Percentiles rank a stretch among this genome's conserved stretches.
These are phyloP conservation scores for Monilinia laxa DNA, from an alignment of 2,329 filamentous ascomycete species.

Conservation along the genomic window DNA sequence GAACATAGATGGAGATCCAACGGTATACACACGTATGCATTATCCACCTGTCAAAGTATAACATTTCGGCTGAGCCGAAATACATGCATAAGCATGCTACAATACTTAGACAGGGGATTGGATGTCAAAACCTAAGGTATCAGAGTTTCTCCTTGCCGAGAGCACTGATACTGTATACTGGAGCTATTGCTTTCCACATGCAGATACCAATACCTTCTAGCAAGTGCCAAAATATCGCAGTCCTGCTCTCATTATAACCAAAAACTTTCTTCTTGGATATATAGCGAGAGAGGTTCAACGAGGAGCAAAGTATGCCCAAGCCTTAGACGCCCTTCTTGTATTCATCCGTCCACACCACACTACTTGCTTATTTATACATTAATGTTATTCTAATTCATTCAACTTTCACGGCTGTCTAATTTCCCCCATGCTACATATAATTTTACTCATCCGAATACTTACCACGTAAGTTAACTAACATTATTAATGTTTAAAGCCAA, in stretches of 20 bases:
- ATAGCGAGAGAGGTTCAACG: background rate
- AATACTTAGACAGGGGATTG: background rate
- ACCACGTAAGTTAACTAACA: background rate
- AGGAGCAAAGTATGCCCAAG: constrained; percentile 14
- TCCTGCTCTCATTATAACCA: background rate
- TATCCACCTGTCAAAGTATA: background rate
- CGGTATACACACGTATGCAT: background rate
- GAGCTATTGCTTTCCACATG: background rate
- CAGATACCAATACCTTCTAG: background rate
- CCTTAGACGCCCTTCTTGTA: constrained; percentile 16
- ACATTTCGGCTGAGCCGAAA: background rate
- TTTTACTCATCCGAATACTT: background rate
- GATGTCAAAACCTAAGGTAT: background rate
- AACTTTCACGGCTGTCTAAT: background rate
- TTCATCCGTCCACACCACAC: constrained; percentile 30
- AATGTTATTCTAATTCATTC: background rate
- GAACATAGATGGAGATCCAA: background rate
- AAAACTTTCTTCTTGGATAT: background rate
- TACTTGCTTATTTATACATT: background rate
- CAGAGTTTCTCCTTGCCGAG: background rate
- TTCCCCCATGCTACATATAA: background rate
- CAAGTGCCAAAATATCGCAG: constrained; percentile 1
- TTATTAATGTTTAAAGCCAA: background rate
- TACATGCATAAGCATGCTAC: background rate
- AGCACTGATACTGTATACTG: too few relatives aligned